phyloP scores from a whole-genome alignment of 148 eudicot species.

The Fagopyrum tataricum region DNA sequence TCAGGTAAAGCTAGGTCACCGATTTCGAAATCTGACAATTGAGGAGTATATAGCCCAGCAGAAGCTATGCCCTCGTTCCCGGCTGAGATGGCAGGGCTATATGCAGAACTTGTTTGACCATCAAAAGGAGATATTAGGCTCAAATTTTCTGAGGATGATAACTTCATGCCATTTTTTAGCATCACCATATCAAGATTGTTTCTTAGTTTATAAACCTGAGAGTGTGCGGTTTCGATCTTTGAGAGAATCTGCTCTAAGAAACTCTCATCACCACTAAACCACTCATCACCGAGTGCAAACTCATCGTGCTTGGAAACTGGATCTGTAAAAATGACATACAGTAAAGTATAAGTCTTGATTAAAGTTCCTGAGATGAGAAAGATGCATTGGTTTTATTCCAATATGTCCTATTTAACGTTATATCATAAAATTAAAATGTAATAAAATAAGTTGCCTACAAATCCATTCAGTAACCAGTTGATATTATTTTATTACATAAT shows the following conservation, averaged over 20 bases:
- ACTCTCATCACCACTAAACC: conserved; percentile 35
- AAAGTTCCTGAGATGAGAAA: not conserved
- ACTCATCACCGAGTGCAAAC: conserved; percentile 35
- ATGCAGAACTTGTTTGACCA: conserved; percentile 60
- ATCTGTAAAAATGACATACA: conserved; percentile 25
- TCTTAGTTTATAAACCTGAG: conserved; percentile 52
- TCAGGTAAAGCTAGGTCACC: conserved; percentile 63
- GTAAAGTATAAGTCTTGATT: not conserved
- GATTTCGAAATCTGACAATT: conserved; percentile 47
- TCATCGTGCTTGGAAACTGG: conserved; percentile 32
- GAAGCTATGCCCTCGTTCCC: conserved; percentile 61
- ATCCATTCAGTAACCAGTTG: not conserved
- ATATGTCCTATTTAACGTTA: not conserved
- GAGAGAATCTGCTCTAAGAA: conserved; percentile 48
- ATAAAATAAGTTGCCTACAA: not conserved
- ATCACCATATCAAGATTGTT: conserved; percentile 43
- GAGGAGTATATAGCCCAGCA: conserved; percentile 40
- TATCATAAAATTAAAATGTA: not conserved
- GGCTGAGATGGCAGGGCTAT: conserved; percentile 74
- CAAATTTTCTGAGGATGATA: conserved; percentile 69
- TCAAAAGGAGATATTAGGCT: conserved; percentile 56
- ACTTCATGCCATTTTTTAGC: conserved; percentile 44
- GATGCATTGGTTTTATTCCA: not conserved
- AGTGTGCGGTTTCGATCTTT: conserved; percentile 53
- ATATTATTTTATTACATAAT: not conserved